Conservation (phyloP, 2,329 filamentous ascomycete species). For the Monilinia fructicola region DNA sequence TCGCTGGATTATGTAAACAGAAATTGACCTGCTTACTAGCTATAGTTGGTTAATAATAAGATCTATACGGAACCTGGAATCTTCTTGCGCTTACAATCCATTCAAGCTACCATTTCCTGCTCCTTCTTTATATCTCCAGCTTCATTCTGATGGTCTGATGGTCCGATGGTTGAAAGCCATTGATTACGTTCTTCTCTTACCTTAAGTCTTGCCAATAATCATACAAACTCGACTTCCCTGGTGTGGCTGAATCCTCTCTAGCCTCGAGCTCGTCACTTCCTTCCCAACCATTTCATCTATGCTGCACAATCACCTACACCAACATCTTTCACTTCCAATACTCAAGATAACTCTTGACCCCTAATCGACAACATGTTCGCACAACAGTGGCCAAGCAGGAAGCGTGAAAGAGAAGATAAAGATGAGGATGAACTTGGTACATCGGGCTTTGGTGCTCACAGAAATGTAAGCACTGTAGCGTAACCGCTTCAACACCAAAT, state of each 20-base stretch:
- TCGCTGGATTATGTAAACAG: neutral
- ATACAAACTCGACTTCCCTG: neutral
- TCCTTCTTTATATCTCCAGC: neutral
- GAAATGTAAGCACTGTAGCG: slow-evolving; percentile 32
- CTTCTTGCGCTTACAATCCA: neutral
- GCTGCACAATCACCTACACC: neutral
- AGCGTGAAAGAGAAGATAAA: slow-evolving; percentile 37
- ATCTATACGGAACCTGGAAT: neutral
- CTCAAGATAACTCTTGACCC: neutral
- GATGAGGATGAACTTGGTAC: slow-evolving; percentile 35
- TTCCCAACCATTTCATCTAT: neutral
- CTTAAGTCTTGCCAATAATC: neutral
- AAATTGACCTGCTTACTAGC: no score
- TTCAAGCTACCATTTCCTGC: neutral
- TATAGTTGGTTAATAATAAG: neutral
- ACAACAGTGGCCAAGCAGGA: slow-evolving; percentile 29
- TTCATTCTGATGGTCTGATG: slow-evolving; percentile 5
- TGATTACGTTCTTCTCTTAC: slow-evolving; percentile 3
- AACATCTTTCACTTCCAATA: neutral
- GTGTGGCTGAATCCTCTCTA: slow-evolving; percentile 4
- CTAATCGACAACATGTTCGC: slow-evolving; percentile 10
- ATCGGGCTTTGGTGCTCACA: slow-evolving; percentile 39
- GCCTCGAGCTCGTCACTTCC: neutral
- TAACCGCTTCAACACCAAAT: slow-evolving; percentile 1
- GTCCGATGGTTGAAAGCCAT: no score